Percentiles rank a stretch among this genome's conserved stretches.
Evolutionary conservation across 2,329 filamentous ascomycete genomes (phyloP).

Genomic region (Harringtonia lauricola): DNA sequence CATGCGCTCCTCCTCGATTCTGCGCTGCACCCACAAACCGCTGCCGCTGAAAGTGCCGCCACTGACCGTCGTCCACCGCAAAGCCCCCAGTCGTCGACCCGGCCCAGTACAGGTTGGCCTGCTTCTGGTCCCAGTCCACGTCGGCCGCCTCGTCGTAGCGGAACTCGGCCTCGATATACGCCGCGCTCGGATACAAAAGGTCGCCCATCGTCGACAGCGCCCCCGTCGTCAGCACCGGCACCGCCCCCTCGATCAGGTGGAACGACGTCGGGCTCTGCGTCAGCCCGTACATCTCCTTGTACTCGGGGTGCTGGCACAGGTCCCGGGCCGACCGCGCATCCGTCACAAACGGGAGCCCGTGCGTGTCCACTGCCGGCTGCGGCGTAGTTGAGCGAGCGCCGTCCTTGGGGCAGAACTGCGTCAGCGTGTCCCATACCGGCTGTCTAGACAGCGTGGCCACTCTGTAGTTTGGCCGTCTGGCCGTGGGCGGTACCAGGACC

Average conservation of each 20-base stretch:
- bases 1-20: no score
- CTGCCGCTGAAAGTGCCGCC: slow-evolving; percentile 33
- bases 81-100: slow-evolving; percentile 43
- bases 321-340: slow-evolving; percentile 19
- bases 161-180: slow-evolving; percentile 8
- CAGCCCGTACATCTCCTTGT: slow-evolving; percentile 30
- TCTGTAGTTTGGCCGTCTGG: slow-evolving; percentile 10
- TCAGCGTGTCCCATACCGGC: slow-evolving; percentile 21
- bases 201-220: slow-evolving; percentile 35
- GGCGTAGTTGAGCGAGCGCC: neutral
- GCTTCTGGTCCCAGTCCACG: slow-evolving; percentile 35
- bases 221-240: slow-evolving; percentile 36
- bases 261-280: slow-evolving; percentile 31
- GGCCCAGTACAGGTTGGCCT: slow-evolving; percentile 42
- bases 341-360: slow-evolving; percentile 25
- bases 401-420: slow-evolving; percentile 16
- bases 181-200: slow-evolving; percentile 39
- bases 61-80: slow-evolving; percentile 12
- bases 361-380: slow-evolving; percentile 9
- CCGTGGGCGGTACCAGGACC: slow-evolving; percentile 19
- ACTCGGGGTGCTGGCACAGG: slow-evolving; percentile 34
- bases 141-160: slow-evolving; percentile 19
- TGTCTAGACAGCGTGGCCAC: slow-evolving; percentile 15
- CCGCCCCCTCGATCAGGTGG: slow-evolving; percentile 22
- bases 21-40: slow-evolving; percentile 28